phyloP scores from a whole-genome alignment of 2,329 filamentous ascomycete species.

The Corniculantispora saksenae region DNA sequence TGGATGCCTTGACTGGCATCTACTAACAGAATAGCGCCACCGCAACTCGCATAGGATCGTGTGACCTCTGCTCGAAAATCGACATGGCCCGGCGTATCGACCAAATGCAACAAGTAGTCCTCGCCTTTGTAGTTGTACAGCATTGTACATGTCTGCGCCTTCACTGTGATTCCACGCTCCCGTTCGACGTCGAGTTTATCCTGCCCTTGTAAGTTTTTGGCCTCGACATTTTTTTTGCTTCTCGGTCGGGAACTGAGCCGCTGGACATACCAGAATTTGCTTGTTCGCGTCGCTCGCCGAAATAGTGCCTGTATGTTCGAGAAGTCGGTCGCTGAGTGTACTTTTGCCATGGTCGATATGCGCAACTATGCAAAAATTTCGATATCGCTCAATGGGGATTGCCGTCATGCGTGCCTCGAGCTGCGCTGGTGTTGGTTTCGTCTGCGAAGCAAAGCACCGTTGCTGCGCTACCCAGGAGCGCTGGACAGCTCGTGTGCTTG shows the following conservation, averaged over 20 bases:
- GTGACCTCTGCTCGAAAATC: slow-evolving; percentile 97
- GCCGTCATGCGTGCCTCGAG: slow-evolving; percentile 60
- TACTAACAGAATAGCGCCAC: slow-evolving; percentile 86
- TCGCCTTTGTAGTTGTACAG: slow-evolving; percentile 82
- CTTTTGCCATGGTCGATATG: slow-evolving; percentile 99
- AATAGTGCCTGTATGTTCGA: slow-evolving; percentile 95
- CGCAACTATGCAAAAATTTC: slow-evolving; percentile 98
- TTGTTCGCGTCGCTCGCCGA: slow-evolving; percentile 78
- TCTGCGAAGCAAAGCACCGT: slow-evolving; percentile 10
- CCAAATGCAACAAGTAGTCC: slow-evolving; percentile 91
- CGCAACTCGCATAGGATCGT: slow-evolving; percentile 92
- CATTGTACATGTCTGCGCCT: slow-evolving; percentile 98
- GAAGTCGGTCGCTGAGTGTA: slow-evolving; percentile 86
- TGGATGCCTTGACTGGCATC: slow-evolving; percentile 97
- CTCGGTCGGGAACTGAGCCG: no score
- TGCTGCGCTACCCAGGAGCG: not conserved
- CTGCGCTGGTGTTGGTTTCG: slow-evolving; percentile 35
- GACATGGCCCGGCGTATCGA: slow-evolving; percentile 96
- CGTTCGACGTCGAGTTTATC: slow-evolving; percentile 97
- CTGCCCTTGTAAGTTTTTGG: slow-evolving; percentile 26
- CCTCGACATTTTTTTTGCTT: not conserved
- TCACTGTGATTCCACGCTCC: slow-evolving; percentile 95
- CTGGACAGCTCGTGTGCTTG: not conserved
- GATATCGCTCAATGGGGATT: slow-evolving; percentile 76
- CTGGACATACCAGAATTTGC: slow-evolving; percentile 68